Evolutionary conservation across 2,329 filamentous ascomycete species (phyloP).

Genomic region (Aspergillus novofumigatus): DNA sequence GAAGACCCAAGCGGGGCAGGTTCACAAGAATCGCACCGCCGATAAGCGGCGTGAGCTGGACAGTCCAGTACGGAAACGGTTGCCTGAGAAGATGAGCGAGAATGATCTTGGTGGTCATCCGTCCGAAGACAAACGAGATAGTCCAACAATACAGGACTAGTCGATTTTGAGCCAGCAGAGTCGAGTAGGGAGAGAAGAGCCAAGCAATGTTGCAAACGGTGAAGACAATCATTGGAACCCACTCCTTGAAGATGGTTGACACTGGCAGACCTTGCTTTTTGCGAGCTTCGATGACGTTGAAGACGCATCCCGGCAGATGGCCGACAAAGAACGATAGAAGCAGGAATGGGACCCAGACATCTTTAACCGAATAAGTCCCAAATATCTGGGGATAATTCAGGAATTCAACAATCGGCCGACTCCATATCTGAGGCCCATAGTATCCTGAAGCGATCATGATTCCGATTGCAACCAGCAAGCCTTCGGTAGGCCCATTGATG

Average conservation of each 20-base stretch:
- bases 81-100: conserved; percentile 89
- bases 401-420: conserved; percentile 65
- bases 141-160: conserved; percentile 88
- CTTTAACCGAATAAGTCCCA: conserved; percentile 70
- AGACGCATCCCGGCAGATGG: conserved; percentile 84
- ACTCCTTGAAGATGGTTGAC: conserved; percentile 82
- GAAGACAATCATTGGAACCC: conserved; percentile 85
- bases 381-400: conserved; percentile 63
- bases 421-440: conserved; percentile 86
- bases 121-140: conserved; percentile 94
- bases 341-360: conserved; percentile 79
- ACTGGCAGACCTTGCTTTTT: conserved; percentile 68
- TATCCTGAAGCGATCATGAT: conserved; percentile 85
- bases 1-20: conserved; percentile 70
- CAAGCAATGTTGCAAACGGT: conserved; percentile 71
- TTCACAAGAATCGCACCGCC: conserved; percentile 81
- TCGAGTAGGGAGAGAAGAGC: conserved; percentile 86
- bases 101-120: conserved; percentile 99
- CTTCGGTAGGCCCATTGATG: conserved; percentile 96
- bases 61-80: conserved; percentile 94
- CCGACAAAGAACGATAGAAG: conserved; percentile 61
- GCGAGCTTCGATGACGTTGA: conserved; percentile 77
- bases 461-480: conserved; percentile 77
- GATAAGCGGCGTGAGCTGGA: conserved; percentile 81
- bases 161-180: conserved; percentile 75